Percentiles rank a stretch among this genome's conserved stretches.
These are phyloP conservation scores for Hypseocharis bilobata DNA, from an alignment of 441 rosid genomes.

Conservation along the genomic window DNA sequence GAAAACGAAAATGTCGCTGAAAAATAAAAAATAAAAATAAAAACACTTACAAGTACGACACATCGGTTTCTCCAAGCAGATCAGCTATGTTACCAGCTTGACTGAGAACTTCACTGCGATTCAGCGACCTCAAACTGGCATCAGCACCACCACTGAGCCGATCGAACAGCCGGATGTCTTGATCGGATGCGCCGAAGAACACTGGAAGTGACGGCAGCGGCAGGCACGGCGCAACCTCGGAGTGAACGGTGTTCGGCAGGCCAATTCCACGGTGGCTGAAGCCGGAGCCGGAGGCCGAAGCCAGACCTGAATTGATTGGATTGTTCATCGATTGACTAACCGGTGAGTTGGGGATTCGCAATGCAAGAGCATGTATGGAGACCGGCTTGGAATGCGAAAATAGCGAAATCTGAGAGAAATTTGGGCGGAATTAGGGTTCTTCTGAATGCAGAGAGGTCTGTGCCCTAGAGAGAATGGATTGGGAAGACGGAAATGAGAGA, in stretches of 20 bases:
- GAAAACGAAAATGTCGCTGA: constrained; percentile 2
- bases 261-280: constrained; percentile 57
- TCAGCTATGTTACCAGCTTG: constrained; percentile 64
- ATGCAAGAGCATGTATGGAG: constrained; percentile 25
- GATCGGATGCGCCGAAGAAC: constrained; percentile 68
- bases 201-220: constrained; percentile 84
- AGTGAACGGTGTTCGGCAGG: constrained; percentile 75
- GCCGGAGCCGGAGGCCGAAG: constrained; percentile 23
- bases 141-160: constrained; percentile 28
- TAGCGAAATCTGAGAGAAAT: constrained; percentile 20
- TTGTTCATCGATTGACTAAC: constrained; percentile 44
- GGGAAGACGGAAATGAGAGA: constrained; percentile 22
- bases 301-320: constrained; percentile 34
- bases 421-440: constrained; percentile 31
- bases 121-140: constrained; percentile 37
- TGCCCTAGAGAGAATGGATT: constrained; percentile 41
- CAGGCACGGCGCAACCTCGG: constrained; percentile 81
- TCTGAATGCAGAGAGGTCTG: constrained; percentile 25
- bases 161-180: constrained; percentile 56
- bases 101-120: constrained; percentile 55
- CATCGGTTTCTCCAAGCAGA: constrained; percentile 62
- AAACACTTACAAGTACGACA: constrained; percentile 76
- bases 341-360: constrained; percentile 23
- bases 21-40: background rate
- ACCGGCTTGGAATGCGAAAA: constrained; percentile 4